A percentile compares a stretch with the other conserved stretches of the same genome.
Evolutionary conservation across 768 basidiomycete species (phyloP).

Genomic region (Coprinellus aureogranulatus): DNA sequence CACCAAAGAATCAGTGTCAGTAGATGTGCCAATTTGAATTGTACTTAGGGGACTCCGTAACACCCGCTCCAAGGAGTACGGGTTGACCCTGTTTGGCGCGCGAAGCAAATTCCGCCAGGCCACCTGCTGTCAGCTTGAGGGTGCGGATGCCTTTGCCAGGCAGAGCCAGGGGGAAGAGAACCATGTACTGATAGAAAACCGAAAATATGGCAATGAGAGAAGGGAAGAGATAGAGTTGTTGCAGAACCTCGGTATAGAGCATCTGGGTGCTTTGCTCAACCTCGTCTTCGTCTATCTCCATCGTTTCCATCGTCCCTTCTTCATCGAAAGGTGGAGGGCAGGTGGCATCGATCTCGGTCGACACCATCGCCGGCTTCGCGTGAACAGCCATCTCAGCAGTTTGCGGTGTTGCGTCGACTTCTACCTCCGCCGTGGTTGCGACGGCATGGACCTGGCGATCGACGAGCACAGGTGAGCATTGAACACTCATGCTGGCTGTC

Average conservation of each 20-base stretch:
- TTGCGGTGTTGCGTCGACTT: conserved; percentile 39
- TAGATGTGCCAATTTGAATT: conserved; percentile 32
- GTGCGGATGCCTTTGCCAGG: conserved; percentile 13
- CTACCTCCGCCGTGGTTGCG: conserved; percentile 43
- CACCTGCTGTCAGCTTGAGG: background rate
- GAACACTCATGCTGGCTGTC: conserved; percentile 31
- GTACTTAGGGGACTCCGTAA: background rate
- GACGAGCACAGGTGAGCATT: conserved; percentile 34
- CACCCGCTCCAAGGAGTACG: background rate
- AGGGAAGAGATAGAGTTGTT: conserved; percentile 31
- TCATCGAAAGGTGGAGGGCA: background rate
- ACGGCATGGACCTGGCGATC: conserved; percentile 32
- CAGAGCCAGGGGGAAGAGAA: conserved; percentile 49
- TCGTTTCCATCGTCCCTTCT: background rate
- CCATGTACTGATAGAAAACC: conserved; percentile 46
- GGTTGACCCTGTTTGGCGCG: background rate
- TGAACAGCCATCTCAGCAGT: conserved; percentile 10
- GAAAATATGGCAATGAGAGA: conserved; percentile 44
- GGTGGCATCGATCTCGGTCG: conserved; percentile 13
- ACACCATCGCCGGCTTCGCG: conserved; percentile 10
- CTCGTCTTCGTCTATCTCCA: conserved; percentile 21
- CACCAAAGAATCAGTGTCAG: conserved; percentile 34
- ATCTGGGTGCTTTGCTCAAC: background rate
- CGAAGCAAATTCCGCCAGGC: background rate
- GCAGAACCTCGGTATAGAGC: conserved; percentile 1